Conservation (phyloP, 345 rosid genomes). For the Jatropha curcas region DNA sequence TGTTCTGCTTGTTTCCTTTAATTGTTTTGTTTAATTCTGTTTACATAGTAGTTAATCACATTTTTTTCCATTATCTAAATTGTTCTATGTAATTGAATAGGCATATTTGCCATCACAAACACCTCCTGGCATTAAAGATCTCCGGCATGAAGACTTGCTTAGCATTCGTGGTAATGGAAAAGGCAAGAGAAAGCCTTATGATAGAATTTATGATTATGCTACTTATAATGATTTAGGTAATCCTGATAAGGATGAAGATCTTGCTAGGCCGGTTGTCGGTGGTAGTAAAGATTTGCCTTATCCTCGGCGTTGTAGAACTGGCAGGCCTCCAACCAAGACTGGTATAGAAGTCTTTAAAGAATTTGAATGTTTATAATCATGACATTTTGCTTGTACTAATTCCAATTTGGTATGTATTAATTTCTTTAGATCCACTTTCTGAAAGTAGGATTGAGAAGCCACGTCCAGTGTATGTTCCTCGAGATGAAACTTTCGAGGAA, state of each 20-base stretch:
- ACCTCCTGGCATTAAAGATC: slow-evolving; percentile 70
- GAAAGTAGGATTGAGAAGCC: slow-evolving; percentile 87
- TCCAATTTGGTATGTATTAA: slow-evolving; percentile 1
- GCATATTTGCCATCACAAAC: slow-evolving; percentile 71
- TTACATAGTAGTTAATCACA: too few species aligned
- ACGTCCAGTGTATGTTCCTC: slow-evolving; percentile 81
- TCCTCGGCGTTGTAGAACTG: slow-evolving; percentile 93
- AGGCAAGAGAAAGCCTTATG: slow-evolving; percentile 70
- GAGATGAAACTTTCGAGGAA: slow-evolving; percentile 96
- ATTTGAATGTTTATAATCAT: background rate
- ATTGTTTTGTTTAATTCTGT: too few species aligned
- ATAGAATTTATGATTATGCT: slow-evolving; percentile 81
- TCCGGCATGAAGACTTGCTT: slow-evolving; percentile 64
- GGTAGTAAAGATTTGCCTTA: slow-evolving; percentile 63
- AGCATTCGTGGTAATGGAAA: slow-evolving; percentile 70
- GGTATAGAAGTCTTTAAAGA: slow-evolving; percentile 39
- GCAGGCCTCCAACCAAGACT: slow-evolving; percentile 61
- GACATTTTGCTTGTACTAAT: background rate
- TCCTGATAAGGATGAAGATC: slow-evolving; percentile 70
- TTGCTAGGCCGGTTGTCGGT: slow-evolving; percentile 67
- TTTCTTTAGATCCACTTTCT: slow-evolving; percentile 50
- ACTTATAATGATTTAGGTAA: slow-evolving; percentile 82
- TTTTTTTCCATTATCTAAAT: background rate
- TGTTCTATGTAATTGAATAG: slow-evolving; percentile 33
- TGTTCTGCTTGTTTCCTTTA: too few species aligned